Evolutionary conservation across 371 early-diverging fungal genomes (phyloP), one percentile per base, ranked within the genome.

Genomic region (Entomophthora muscae): DNA sequence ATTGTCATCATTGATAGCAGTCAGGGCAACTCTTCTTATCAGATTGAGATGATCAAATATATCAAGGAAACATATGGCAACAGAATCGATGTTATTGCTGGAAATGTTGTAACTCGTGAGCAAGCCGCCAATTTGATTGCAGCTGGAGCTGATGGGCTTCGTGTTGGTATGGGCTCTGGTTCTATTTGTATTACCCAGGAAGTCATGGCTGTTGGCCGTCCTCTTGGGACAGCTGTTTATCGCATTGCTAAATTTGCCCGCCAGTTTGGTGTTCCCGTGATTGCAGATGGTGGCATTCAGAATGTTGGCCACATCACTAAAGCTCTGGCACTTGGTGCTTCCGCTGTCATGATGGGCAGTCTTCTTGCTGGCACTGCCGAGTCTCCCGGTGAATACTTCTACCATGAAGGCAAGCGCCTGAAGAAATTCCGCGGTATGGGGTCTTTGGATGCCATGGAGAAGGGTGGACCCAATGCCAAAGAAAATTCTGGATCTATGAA

Each of bases 391-490:
- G 93, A 93, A 65, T 97, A 93, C 85, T 97, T 91, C 68, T 97
- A 91, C 82, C 85, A 91, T 67, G 95, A 94, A 65, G 95, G 98
- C 67, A 88, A 93, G 80, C 87, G 94, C 53, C 79, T 97, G 68
- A 95, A 95, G 81, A 89, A 87, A 76, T 95, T 94, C 80, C 91
- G 95, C 69, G 95, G 95, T 69, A 95, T 95, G 95, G 95, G 95
- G 30, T 90, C 91, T 30, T 78, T 95, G 55, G 95, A 94, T 73
- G 95, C 95, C 58, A 95, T 95, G 95, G 90, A 87, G 74, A 60
- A 60, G 23, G 17, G 31, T 32, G 59, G 58, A 21, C 29, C 53
- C 13, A 61, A 62, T 57, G 78, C 76, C 66, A 77, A 78, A 65
- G 79, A 78, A 23, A 82, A 80, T 52, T 85, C 86, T 68, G 88